Base-by-base conservation (phyloP, 257 asterid genomes). In the Scutellaria galericulata region DNA sequence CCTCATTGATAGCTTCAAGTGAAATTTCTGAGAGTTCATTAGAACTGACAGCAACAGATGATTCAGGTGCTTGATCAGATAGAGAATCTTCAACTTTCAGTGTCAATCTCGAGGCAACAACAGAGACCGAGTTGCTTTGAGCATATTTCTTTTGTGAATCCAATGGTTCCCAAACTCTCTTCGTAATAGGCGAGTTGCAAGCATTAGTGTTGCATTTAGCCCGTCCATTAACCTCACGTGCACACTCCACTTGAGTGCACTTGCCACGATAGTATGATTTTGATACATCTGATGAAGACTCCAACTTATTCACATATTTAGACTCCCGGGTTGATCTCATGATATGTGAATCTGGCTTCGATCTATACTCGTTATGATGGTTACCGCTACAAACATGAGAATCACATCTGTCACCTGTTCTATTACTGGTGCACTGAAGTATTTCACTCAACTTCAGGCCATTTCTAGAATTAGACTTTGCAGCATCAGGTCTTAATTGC, bases 101-200 rank as follows among this genome's bases (percentile, higher is more conserved):
- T 35, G 76, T 67, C 70, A 84, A 81, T 83, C 85, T 88, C 80
- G 78, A 77, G 74, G 94, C 89, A 72, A 86, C 82, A 77, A 86
- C 96, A 71, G 86, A 75, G 76, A 88, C 95, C 3, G 89, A 86
- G 81, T 87, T 84, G 83, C 96, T 87, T 39, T 89, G 81, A 27
- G 77, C 61, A 69, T 82, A 86, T 80, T 88, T 87, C 87, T 89
- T 93, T 63, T 81, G 92, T 37, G 90, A 84, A 78, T 89, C 97
- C 84, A 87, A 76, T 64, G 99, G 99, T 81, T 95, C 99, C 99
- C 99, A 95, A 61, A 90, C 96, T 84, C 89, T 90, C 87, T 86
- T 90, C 50, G 83, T 77, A 73, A 51, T 73, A 68, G 82, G 81
- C 71, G 84, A 77, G 80, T 78, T 75, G 31, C 83, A 81, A 74